Base-by-base conservation (phyloP, 1,284 basidiomycete species). In the Bjerkandera adusta region DNA sequence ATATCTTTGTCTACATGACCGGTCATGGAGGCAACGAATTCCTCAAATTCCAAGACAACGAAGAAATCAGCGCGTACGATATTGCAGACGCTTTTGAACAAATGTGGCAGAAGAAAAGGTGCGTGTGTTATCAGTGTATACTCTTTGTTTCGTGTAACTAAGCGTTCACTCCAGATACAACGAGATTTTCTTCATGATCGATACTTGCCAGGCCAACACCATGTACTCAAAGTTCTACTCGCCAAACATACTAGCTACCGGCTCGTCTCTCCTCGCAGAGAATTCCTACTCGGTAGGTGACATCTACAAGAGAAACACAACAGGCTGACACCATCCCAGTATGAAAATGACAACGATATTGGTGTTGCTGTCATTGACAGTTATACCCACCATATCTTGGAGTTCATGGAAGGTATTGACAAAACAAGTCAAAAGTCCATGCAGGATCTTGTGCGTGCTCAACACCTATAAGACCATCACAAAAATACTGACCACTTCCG, bases 11-110 rank as follows among this genome's bases (percentile, higher is more conserved):
- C 20, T 99, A 97, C 68, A 91, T 99, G 89, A 97, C 97, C 0
- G 97, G 96, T 0, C 96, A 99, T 58, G 96, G 97, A 3, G 96
- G 96, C 0, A 90, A 97, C 59, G 96, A 97, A 66, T 99, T 99
- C 64, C 79, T 99, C 57, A 99, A 99, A 68, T 99, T 99, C 65
- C 96, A 99, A 64, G 96, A 99, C 66, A 92, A 92, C 62, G 96
- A 99, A 66, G 97, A 99, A 64, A 92, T 99, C 56, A 92, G 89
- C 44, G 93, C 96, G 0, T 92, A 92, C 49, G 96, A 99, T 63
- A 80, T 97, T 29, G 95, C 96, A 0, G 96, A 99, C 64, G 95
- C 96, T 0, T 88, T 99, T 51, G 93, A 94, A 65, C 94, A 97
- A 67, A 99, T 99, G 96, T 94, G 89, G 77, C 89, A 95, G 64